These are phyloP conservation scores for Trametes polyzona DNA, from an alignment of 1,284 basidiomycete species.

Conservation along the genomic window DNA sequence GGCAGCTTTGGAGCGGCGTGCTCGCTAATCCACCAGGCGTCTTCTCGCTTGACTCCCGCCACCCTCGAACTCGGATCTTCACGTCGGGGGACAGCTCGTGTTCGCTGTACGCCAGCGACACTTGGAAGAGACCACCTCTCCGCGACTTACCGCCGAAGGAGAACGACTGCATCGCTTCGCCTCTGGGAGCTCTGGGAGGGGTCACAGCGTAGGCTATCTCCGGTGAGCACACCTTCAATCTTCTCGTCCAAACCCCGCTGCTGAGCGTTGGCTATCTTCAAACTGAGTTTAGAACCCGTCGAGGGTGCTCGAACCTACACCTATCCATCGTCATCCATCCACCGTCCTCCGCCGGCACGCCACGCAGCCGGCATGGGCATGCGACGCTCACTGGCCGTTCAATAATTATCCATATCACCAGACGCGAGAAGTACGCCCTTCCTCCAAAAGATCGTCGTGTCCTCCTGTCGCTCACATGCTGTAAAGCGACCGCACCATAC, in stretches of 20 bases:
- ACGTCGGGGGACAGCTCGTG: slow-evolving; percentile 1
- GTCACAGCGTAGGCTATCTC: slow-evolving; percentile 7
- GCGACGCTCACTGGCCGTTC: not conserved
- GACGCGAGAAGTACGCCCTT: slow-evolving; percentile 7
- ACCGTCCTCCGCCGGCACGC: slow-evolving; percentile 12
- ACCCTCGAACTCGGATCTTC: slow-evolving; percentile 10
- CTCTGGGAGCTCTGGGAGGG: slow-evolving; percentile 1
- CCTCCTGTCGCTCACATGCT: slow-evolving; percentile 9
- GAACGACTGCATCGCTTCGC: not conserved
- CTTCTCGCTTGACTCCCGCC: slow-evolving; percentile 13
- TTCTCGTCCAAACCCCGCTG: not conserved
- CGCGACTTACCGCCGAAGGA: slow-evolving; percentile 14
- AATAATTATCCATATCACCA: slow-evolving; percentile 12
- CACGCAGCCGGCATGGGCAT: not conserved
- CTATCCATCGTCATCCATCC: not conserved
- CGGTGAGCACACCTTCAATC: slow-evolving; percentile 4
- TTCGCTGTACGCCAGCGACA: not conserved
- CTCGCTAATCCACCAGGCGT: slow-evolving; percentile 3
- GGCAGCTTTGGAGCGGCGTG: not conserved
- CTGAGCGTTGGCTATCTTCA: not conserved
- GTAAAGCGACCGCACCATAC: slow-evolving; percentile 7
- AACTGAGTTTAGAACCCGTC: slow-evolving; percentile 1
- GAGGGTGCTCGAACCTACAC: not conserved
- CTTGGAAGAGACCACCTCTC: not conserved
- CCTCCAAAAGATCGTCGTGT: slow-evolving; percentile 9